Evolutionary conservation across 2,329 filamentous ascomycete species (phyloP).

Genomic region (Bipolaris gigantea): DNA sequence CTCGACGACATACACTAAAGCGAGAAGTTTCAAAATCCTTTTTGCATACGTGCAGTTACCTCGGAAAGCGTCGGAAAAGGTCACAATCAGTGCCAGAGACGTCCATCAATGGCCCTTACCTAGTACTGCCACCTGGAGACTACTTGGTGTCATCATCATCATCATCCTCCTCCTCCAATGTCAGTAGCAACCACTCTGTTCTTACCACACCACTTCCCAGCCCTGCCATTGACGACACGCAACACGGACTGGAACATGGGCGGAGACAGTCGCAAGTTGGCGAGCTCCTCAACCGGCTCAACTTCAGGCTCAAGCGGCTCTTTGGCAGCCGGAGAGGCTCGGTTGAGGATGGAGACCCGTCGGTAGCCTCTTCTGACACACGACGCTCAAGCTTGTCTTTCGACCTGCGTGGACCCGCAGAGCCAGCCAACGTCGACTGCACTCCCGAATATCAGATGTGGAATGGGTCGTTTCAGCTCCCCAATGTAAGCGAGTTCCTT

Average conservation of each 20-base stretch:
- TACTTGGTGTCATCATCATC: constrained; percentile 1
- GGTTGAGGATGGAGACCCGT: neutral
- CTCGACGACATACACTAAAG: neutral
- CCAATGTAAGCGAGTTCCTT: constrained; percentile 8
- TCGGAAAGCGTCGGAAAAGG: constrained; percentile 4
- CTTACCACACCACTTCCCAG: constrained; percentile 3
- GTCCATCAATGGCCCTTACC: neutral
- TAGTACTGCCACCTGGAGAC: neutral
- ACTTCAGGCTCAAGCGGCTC: neutral
- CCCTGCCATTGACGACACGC: neutral
- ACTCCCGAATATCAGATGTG: neutral
- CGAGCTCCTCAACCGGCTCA: constrained; percentile 7
- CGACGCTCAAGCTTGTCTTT: constrained; percentile 1
- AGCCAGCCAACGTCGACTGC: neutral
- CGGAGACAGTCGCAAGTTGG: constrained; percentile 6
- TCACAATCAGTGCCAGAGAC: neutral
- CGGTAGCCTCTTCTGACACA: neutral
- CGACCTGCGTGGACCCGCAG: neutral
- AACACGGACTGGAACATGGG: neutral
- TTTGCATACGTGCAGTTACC: neutral
- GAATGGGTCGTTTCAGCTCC: constrained; percentile 1
- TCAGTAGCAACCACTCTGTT: neutral
- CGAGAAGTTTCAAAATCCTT: constrained; percentile 5
- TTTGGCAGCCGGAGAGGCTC: constrained; percentile 9
- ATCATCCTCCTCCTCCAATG: neutral